These are phyloP conservation scores for Hypoxylon lienhwacheense DNA, from an alignment of 495 filamentous ascomycete genomes.

Conservation along the genomic window DNA sequence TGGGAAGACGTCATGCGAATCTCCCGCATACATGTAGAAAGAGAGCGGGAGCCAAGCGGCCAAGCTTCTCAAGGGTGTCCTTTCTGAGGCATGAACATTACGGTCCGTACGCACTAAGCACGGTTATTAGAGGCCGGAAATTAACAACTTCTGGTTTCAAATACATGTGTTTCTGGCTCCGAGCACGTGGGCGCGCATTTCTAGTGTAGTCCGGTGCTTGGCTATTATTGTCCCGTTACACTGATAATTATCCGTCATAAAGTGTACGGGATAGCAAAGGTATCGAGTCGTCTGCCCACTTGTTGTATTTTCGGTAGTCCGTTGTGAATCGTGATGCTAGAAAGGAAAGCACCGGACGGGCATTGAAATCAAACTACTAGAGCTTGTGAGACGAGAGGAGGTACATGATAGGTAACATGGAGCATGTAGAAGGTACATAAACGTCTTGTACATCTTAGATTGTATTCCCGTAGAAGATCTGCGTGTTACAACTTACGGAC, in stretches of 20 bases:
- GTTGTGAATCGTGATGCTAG: conserved; percentile 1
- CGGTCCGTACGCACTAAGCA: no score
- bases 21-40: no score
- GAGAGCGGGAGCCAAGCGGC: conserved; percentile 5
- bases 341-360: conserved; percentile 2
- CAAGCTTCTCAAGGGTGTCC: no score
- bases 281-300: not conserved
- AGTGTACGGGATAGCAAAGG: conserved; percentile 6
- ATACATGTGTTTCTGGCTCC: conserved; percentile 23
- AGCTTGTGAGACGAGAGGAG: no score
- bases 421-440: no score
- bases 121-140: no score
- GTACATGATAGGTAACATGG: no score
- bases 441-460: conserved; percentile 10
- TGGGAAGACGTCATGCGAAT: conserved; percentile 3
- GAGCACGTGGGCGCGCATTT: conserved; percentile 29
- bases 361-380: conserved; percentile 12
- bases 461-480: conserved; percentile 10
- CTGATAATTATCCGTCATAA: conserved; percentile 22
- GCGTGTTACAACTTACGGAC: conserved; percentile 15
- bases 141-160: conserved; percentile 23
- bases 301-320: conserved; percentile 5
- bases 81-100: not conserved
- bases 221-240: conserved; percentile 23
- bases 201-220: no score